Evolutionary conservation across 192 early-diverging fungal genomes (phyloP).

Genomic region (Anaeromyces robustus): DNA sequence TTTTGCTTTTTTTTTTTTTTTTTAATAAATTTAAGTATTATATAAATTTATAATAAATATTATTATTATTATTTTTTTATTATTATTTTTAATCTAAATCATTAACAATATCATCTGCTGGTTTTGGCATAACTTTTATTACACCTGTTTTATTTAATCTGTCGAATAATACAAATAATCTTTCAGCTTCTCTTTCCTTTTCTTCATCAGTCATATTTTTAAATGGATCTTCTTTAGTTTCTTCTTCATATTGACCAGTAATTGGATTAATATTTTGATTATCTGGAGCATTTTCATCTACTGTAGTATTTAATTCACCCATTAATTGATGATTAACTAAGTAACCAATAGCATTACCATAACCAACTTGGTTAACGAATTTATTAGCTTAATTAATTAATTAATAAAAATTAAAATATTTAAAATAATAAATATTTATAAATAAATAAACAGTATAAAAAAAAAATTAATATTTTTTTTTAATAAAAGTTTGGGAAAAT

Average conservation of each 20-base stretch:
- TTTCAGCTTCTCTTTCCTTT: conserved; percentile 85
- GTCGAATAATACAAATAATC: conserved; percentile 86
- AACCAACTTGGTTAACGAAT: conserved; percentile 63
- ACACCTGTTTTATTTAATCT: conserved; percentile 80
- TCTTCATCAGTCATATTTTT: conserved; percentile 89
- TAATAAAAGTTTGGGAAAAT: too few relatives aligned
- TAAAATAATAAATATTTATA: background rate
- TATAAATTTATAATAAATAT: too few relatives aligned
- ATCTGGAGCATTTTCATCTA: conserved; percentile 7
- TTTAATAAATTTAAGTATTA: too few relatives aligned
- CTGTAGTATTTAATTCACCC: conserved; percentile 2
- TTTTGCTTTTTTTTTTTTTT: too few relatives aligned
- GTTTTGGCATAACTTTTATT: conserved; percentile 36
- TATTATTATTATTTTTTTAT: background rate
- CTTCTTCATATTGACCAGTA: conserved; percentile 52
- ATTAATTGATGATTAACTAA: conserved; percentile 37
- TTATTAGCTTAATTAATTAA: conserved; percentile 23
- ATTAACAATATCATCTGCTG: background rate
- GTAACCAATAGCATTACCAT: conserved; percentile 87
- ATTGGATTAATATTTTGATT: conserved; percentile 58
- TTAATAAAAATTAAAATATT: background rate
- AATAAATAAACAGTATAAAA: background rate
- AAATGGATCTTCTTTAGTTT: conserved; percentile 26
- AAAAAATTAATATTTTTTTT: too few relatives aligned
- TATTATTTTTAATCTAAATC: background rate